Conservation (phyloP, 352 stramenopile genomes). For the Pythium utonaiense region DNA sequence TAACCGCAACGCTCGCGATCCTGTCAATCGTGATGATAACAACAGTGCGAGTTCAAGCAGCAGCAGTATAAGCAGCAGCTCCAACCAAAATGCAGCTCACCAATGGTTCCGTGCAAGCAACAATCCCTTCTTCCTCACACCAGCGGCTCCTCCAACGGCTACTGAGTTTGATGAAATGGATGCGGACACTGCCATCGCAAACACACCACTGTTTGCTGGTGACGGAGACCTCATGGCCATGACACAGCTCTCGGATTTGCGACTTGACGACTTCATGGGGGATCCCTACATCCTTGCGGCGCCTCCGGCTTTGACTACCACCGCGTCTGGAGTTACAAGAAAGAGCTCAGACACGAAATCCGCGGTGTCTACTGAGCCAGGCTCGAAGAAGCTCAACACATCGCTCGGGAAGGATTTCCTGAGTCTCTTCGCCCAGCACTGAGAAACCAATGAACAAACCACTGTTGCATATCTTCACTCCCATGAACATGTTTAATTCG, state of each 20-base stretch:
- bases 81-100: slow-evolving; percentile 9
- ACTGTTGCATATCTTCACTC: too few species aligned
- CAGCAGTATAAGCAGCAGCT: neutral
- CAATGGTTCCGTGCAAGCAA: slow-evolving; percentile 55
- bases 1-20: slow-evolving; percentile 2
- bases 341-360: neutral
- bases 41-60: slow-evolving; percentile 1
- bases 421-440: slow-evolving; percentile 77
- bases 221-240: slow-evolving; percentile 56
- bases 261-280: slow-evolving; percentile 64
- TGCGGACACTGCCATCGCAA: slow-evolving; percentile 58
- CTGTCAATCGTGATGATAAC: slow-evolving; percentile 8
- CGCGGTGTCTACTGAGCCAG: neutral
- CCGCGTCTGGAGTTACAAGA: neutral
- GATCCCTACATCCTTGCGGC: slow-evolving; percentile 22
- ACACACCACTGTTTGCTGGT: slow-evolving; percentile 50
- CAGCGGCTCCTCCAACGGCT: slow-evolving; percentile 5
- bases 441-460: neutral
- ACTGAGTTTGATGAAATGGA: slow-evolving; percentile 54
- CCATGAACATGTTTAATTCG: neutral
- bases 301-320: neutral
- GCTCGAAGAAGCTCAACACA: slow-evolving; percentile 39
- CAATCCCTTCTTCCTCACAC: slow-evolving; percentile 46
- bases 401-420: slow-evolving; percentile 77
- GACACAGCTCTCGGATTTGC: slow-evolving; percentile 55